These are phyloP conservation scores for Helminthosporium solani DNA, from an alignment of 2,329 filamentous ascomycete species.

Conservation along the genomic window DNA sequence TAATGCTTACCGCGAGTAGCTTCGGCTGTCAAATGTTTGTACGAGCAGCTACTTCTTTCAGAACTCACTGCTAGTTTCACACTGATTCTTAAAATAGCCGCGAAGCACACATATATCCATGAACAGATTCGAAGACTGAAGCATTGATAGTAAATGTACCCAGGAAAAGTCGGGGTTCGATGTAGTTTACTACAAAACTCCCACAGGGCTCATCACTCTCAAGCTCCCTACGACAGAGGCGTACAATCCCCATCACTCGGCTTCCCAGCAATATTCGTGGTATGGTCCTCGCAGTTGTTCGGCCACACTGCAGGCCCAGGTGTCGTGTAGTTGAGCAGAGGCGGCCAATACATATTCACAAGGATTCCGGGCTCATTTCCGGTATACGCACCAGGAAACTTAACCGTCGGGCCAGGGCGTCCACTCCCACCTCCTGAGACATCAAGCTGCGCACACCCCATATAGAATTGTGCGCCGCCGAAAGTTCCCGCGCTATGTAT, in stretches of 20 bases:
- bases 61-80: too few species aligned
- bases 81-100: too few species aligned
- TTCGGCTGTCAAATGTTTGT: too few species aligned
- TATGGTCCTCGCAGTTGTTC: slow-evolving; percentile 1
- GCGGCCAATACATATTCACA: slow-evolving; percentile 33
- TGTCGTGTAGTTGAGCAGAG: background rate
- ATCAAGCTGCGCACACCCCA: slow-evolving; percentile 49
- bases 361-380: slow-evolving; percentile 33
- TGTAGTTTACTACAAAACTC: too few species aligned
- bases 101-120: too few species aligned
- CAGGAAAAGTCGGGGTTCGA: too few species aligned
- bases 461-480: slow-evolving; percentile 47
- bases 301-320: background rate
- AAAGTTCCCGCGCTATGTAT: slow-evolving; percentile 37
- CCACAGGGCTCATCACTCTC: background rate
- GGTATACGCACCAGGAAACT: slow-evolving; percentile 42
- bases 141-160: too few species aligned
- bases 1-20: too few species aligned
- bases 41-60: too few species aligned
- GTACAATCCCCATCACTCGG: slow-evolving; percentile 1
- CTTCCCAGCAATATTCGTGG: background rate
- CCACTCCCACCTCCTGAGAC: slow-evolving; percentile 43
- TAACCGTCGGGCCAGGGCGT: slow-evolving; percentile 38
- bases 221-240: background rate
- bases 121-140: too few species aligned